Evolutionary conservation across 345 rosid genomes (phyloP), one percentile per base, ranked within the genome.

Genomic region (Laguncularia racemosa): DNA sequence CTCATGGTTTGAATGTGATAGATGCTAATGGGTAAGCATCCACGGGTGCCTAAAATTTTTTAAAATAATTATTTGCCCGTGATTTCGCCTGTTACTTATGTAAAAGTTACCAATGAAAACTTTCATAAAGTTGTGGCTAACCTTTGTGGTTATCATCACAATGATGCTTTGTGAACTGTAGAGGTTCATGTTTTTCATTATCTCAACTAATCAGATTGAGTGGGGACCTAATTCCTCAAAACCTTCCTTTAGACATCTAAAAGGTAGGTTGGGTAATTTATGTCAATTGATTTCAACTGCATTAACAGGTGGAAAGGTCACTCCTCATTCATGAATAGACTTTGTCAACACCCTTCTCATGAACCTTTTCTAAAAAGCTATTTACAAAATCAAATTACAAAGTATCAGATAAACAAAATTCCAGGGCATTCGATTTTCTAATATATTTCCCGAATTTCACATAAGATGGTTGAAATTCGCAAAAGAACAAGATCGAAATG

Each of bases 121-220:
- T 45, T 54, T n/a, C 46, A 53, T 53, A 53, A 33, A 38, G 56
- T 53, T 38, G 13, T 19, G n/a, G 43, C 19, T 15, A 15, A 26
- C 26, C 19, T 33, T 33, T 33, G 66, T 57, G 21, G 63, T 44
- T 21, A 71, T 55, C 48, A 64, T 57, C 54, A 62, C 59, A 63
- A 50, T 49, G 60, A 33, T 33, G 40, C 40, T 55, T 46, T 2
- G 44, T 16, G 55, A 65, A 58, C 46, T 21, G 54, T 44, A 18
- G 45, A 60, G 55, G 16, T 47, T 33, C 70, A 55, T n/a, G 70
- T 57, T 67, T 64, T 55, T 60, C 53, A 60, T 44, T 48, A 18
- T 20, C 53, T 58, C 68, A 64, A 64, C 62, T 49, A 64, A 50
- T 46, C 44, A 63, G 71, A 72, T 70, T 72, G 40, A 57, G 73